A percentile compares a stretch with the other conserved stretches of the same genome.
phyloP scores from a whole-genome alignment of 352 stramenopile species.

The Chrysophaeum taylorii region DNA sequence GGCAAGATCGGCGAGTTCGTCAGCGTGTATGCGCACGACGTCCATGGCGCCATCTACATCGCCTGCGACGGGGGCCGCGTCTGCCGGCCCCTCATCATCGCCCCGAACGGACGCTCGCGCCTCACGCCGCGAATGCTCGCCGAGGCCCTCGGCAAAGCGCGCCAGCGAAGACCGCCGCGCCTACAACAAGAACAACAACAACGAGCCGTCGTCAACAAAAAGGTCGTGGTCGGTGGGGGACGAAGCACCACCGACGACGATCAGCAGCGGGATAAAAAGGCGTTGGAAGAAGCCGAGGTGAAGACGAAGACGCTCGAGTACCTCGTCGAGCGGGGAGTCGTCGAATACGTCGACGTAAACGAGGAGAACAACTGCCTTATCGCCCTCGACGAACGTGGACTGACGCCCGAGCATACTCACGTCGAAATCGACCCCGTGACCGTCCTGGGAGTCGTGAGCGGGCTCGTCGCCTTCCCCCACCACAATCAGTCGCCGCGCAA shows the following conservation, averaged over 20 bases:
- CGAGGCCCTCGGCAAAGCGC: no score
- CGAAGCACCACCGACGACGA: no score
- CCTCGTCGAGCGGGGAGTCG: conserved; percentile 77
- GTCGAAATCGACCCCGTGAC: conserved; percentile 99
- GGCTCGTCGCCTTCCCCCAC: conserved; percentile 96
- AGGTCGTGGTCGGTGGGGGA: no score
- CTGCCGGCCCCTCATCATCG: conserved; percentile 89
- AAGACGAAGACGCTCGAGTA: conserved; percentile 46
- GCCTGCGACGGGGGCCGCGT: conserved; percentile 94
- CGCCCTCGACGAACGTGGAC: conserved; percentile 74
- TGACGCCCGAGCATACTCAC: conserved; percentile 62
- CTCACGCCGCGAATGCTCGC: conserved; percentile 86
- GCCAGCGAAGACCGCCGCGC: no score
- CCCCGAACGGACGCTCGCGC: conserved; percentile 59
- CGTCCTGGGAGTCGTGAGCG: conserved; percentile 94
- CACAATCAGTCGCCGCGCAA: conserved; percentile 97
- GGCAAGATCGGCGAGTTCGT: conserved; percentile 85
- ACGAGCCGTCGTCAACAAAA: no score
- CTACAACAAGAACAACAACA: no score
- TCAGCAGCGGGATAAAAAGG: no score
- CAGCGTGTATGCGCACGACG: conserved; percentile 93
- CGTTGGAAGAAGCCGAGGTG: no score
- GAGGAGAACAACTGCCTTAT: conserved; percentile 99
- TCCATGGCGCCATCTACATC: conserved; percentile 93
- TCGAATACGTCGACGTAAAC: conserved; percentile 99